A percentile compares a stretch with the other conserved stretches of the same genome.
Conservation (phyloP, 106 monocot species). For the Agapanthus africanus region DNA sequence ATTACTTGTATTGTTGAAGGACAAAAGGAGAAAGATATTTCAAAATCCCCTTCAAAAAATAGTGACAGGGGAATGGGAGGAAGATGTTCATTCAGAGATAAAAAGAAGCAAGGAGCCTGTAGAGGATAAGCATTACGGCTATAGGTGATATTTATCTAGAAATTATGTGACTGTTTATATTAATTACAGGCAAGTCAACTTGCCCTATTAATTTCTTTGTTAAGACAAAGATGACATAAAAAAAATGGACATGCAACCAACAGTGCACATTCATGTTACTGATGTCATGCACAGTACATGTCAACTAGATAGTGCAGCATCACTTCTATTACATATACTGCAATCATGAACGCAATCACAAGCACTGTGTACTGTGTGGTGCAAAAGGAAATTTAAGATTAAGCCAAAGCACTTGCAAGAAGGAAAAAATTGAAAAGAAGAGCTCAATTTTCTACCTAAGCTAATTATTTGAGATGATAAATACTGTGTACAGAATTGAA, state of each 20-base stretch:
- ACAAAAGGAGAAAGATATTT: too few species aligned
- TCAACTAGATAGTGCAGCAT: background rate
- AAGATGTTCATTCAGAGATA: too few species aligned
- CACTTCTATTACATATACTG: background rate
- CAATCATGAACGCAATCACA: slow-evolving; percentile 6
- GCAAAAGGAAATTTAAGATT: background rate
- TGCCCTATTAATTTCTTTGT: background rate
- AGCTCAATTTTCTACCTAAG: background rate
- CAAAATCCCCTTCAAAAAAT: too few species aligned
- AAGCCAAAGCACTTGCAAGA: background rate
- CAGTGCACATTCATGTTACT: background rate
- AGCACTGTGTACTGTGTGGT: background rate
- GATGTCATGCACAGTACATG: background rate
- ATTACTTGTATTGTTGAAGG: too few species aligned
- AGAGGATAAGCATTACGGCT: background rate
- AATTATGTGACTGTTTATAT: background rate
- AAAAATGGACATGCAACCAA: background rate
- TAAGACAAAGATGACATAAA: background rate
- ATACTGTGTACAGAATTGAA: background rate
- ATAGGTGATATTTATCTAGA: background rate
- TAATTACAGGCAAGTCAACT: background rate
- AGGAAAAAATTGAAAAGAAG: background rate
- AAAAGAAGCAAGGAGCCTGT: too few species aligned
- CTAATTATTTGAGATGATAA: background rate
- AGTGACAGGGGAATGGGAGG: too few species aligned